Conservation (phyloP, 2,329 filamentous ascomycete species). For the Xylariaceae sp. region DNA sequence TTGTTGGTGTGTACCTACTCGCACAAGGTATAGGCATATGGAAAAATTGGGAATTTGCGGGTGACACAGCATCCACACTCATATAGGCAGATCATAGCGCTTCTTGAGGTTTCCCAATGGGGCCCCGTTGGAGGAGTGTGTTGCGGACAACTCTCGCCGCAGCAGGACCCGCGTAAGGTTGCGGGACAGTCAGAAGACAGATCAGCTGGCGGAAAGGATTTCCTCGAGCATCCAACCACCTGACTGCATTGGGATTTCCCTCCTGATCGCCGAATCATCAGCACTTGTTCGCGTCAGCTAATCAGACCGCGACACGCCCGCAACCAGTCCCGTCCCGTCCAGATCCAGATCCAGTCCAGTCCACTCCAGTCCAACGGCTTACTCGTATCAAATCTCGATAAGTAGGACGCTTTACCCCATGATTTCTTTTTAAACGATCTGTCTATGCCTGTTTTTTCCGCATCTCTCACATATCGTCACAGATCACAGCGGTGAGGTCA, state of each 20-base stretch:
- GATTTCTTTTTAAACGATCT: conserved; percentile 6
- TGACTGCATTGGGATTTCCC: neutral
- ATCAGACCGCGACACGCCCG: conserved; percentile 21
- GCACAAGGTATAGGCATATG: neutral
- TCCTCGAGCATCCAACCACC: conserved; percentile 1
- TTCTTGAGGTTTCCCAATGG: too few species aligned
- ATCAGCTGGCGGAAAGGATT: conserved; percentile 1
- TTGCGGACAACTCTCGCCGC: neutral
- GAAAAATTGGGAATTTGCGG: neutral
- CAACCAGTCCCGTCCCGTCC: neutral
- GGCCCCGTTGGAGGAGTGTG: neutral
- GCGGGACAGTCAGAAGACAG: conserved; percentile 9
- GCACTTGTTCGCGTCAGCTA: conserved; percentile 13
- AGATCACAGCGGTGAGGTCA: conserved; percentile 1
- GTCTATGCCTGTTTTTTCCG: neutral
- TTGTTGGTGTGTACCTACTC: neutral
- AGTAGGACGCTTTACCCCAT: conserved; percentile 2
- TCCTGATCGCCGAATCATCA: conserved; percentile 9
- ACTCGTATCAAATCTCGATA: neutral
- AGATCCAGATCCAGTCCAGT: too few species aligned
- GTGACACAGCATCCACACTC: conserved; percentile 15
- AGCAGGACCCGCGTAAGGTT: neutral
- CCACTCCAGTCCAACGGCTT: too few species aligned
- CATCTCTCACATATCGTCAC: neutral
- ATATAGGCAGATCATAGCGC: neutral